These are phyloP conservation scores for Solanum raphanifolium DNA, from an alignment of 257 asterid species.

Conservation along the genomic window DNA sequence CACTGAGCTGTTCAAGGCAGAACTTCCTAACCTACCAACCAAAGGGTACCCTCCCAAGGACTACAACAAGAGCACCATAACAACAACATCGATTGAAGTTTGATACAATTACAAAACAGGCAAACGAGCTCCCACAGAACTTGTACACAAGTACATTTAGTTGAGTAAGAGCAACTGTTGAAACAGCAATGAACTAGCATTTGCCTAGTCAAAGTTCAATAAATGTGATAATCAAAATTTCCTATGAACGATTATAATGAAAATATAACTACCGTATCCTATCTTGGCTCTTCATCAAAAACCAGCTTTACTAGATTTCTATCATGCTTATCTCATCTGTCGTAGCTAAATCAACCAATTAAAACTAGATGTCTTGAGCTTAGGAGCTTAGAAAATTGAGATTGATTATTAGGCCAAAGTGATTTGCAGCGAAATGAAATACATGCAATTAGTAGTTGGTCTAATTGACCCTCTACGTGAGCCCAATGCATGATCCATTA, in stretches of 20 bases:
- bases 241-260: background rate
- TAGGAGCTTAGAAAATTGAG: background rate
- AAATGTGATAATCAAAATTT: background rate
- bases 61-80: background rate
- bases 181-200: background rate
- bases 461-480: background rate
- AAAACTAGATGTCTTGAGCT: background rate
- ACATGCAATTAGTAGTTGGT: background rate
- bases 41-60: background rate
- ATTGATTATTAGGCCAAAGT: background rate
- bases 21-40: background rate
- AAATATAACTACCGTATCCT: background rate
- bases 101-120: background rate
- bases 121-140: background rate
- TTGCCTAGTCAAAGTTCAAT: background rate
- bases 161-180: background rate
- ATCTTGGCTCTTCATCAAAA: background rate
- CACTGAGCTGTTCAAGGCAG: background rate
- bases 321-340: background rate
- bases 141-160: background rate
- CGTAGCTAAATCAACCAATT: background rate
- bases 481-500: background rate
- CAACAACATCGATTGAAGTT: background rate
- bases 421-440: background rate
- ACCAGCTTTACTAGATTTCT: background rate